Base-by-base conservation (phyloP, 176 grass and related monocot genomes). In the Paspalum notatum region DNA sequence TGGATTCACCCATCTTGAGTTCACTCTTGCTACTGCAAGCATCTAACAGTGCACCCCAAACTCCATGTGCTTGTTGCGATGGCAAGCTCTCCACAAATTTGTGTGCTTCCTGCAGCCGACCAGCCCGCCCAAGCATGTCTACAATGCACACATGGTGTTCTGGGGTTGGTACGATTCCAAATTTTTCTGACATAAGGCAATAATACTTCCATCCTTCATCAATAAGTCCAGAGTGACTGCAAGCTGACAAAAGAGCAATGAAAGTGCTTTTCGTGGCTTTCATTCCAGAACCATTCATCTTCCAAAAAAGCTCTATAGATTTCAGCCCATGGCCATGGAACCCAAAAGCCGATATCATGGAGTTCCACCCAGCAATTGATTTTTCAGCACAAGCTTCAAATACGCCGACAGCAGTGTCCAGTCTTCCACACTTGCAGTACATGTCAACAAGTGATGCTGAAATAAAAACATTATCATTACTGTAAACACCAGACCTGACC, bases 311-410 rank as follows among this genome's bases (percentile, higher is more conserved):
- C 43, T 89, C 84, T 32, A 93, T 90, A 1, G 96, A 88, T 52
- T 74, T 89, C 70, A 85, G 72, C 66, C 90, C 92, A 66, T 88
- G 81, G 24, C 92, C 84, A 85, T 95, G 92, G 74, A 95, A 85
- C 13, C 90, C 90, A 32, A 91, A 91, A 27, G 90, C 92, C 54
- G 90, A 83, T 83, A 95, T 99, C 90, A 99, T 89, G 51, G 90
- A 95, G 70, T 99, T 99, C 96, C 96, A 95, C 16, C 84, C 94
- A 76, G 96, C 88, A 84, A 85, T 71, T 4, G 86, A 91, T 85
- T 86, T 99, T 81, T 88, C 82, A 27, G 71, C 14, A 66, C 84
- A 90, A 50, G 59, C 77, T 83, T 90, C 78, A 79, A 95, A 95
- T 85, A 88, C 77, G 62, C 21, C 76, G 43, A 62, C 32, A 57